Evolutionary conservation across 2,329 filamentous ascomycete genomes (phyloP), one percentile per base, ranked within the genome.

Genomic region (Cercospora citrullina): DNA sequence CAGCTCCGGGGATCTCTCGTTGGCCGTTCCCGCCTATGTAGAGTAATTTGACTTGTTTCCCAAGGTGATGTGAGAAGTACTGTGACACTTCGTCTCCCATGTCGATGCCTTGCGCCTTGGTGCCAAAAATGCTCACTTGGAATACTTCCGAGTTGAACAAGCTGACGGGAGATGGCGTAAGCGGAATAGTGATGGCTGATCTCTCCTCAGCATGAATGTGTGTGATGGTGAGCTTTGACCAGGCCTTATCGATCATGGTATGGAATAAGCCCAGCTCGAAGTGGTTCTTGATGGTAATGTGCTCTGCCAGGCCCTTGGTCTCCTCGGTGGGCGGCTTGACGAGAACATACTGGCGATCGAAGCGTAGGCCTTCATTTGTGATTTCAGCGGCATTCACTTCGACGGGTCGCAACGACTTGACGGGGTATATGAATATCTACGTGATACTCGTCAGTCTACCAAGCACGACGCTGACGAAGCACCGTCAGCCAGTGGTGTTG

Each of bases 201-300:
- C 76, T 71, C 48, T 74, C 71, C 42, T 75, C 65, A 7, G 76
- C 74, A 42, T 74, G 72, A 4, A 71, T 70, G 62, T 78, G 75
- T 4, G 74, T 77, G 63, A 78, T 77, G n/a, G 75, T 78, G 55
- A 78, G 69, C 58, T 78, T 77, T 7, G 75, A 76, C 76, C 76
- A 78, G 6, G 75, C 67, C 58, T 70, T 71, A 64, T 78, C 76
- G 60, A 78, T 77, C 48, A 72, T 71, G 2, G 74, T 76, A 65
- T 76, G 74, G 68, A 78, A 78, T 2, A 77, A 71, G 12, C 75
- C 76, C 6, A 78, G 74, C 39, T 75, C 68, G 61, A 75, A 78
- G 60, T 77, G 75, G 45, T 73, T 76, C 68, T 78, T 78, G 72
- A 78, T 78, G 10, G 76, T 77, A 60, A 78, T 77, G 65, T 78